Evolutionary conservation across 2,329 filamentous ascomycete species (phyloP), one percentile per base, ranked within the genome.

Genomic region (Aspergillus sojae): DNA sequence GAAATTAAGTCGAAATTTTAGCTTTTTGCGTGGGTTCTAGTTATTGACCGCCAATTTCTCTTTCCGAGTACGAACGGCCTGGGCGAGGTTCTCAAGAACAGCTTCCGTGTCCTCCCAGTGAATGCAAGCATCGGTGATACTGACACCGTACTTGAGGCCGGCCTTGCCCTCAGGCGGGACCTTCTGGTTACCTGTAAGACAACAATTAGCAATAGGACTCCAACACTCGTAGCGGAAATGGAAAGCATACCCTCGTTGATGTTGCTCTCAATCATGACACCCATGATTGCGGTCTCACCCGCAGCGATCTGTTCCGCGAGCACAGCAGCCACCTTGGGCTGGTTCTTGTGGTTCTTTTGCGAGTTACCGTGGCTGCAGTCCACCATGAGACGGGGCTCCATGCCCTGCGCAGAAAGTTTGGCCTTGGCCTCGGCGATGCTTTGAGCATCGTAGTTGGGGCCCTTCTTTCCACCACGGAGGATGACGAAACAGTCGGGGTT

Each of bases 401-500:
- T 82, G 26, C 89, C 89, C 73, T 93, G 89, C 78, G 92, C 91
- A 65, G 82, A 82, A 41, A 99, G 83, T 59, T 91, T 89, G 56
- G 86, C 88, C 82, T 96, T 96, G 26, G 94, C 91, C 71, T 92
- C 90, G 52, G 87, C 86, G 72, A 98, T 92, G 81, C 91, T 95
- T 77, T 89, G 85, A 4, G 91, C 87, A 77, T 97, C 93, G 82
- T 91, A 98, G 84, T 99, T 99, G 67, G 94, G 95, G 66, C 95
- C 95, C 79, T 90, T 92, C 72, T 91, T 96, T 60, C 95, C 95
- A 62, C 95, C 95, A 66, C 95, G 89, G 63, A 98, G 87, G 73
- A 99, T 97, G 61, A 96, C 93, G 80, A 97, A 99, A 83, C 94
- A 96, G 81, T 99, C 94, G 39, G 96, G 91, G 80, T 99, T 99